Conservation (phyloP, 306 rosid species). For the Cicer cuneatum region DNA sequence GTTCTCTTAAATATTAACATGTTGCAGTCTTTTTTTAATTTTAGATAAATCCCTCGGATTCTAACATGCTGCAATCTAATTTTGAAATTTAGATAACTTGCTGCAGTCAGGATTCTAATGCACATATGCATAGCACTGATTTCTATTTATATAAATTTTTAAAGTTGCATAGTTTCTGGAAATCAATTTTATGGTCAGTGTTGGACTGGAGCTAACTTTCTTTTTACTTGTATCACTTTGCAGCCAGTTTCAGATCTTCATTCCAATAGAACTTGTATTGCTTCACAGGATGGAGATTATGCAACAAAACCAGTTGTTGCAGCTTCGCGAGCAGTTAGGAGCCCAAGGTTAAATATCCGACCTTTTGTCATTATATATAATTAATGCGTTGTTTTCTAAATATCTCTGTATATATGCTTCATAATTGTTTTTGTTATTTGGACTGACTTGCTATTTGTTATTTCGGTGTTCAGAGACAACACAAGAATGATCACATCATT, state of each 20-base stretch:
- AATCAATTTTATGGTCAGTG: constrained; percentile 16
- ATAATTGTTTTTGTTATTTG: not conserved
- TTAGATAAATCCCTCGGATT: not conserved
- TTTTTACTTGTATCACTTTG: not conserved
- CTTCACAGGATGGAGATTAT: constrained; percentile 50
- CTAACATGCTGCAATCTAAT: not conserved
- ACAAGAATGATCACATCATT: constrained; percentile 71
- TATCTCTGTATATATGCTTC: constrained; percentile 10
- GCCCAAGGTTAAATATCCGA: constrained; percentile 46
- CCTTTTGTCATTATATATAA: not conserved
- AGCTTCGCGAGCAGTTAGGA: constrained; percentile 46
- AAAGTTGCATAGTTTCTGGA: constrained; percentile 20
- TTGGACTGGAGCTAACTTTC: constrained; percentile 36
- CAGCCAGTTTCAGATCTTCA: constrained; percentile 51
- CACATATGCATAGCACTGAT: not conserved
- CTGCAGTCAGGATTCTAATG: constrained; percentile 14
- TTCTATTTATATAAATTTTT: constrained; percentile 3
- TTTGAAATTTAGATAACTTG: not conserved
- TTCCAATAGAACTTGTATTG: constrained; percentile 40
- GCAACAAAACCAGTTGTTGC: constrained; percentile 43
- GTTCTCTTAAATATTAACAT: not conserved
- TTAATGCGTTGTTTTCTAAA: constrained; percentile 4
- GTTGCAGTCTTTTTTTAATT: not conserved
- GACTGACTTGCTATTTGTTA: constrained; percentile 24
- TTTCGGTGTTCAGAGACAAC: constrained; percentile 63